Conservation (phyloP, 2,329 filamentous ascomycete genomes). For the Colletotrichum eleusines region DNA sequence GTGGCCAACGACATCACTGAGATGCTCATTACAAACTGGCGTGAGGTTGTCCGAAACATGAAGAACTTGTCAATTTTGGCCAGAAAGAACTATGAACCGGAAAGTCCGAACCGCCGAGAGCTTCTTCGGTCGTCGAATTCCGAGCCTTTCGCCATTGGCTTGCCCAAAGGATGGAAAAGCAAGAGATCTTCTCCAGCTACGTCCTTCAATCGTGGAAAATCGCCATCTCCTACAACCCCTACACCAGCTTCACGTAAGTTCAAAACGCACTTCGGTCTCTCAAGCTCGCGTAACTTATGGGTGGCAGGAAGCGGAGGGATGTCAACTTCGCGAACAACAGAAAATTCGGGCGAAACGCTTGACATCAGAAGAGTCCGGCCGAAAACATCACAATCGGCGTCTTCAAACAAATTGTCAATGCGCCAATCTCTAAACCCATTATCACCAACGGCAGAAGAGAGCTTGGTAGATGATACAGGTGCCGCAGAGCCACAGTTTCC, state of each 20-base stretch:
- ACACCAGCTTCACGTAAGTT: conserved; percentile 47
- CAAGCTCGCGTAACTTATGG: conserved; percentile 28
- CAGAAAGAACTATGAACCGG: conserved; percentile 38
- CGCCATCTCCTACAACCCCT: conserved; percentile 54
- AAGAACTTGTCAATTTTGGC: conserved; percentile 57
- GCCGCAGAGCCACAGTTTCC: neutral
- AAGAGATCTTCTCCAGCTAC: conserved; percentile 39
- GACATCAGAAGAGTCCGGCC: conserved; percentile 40
- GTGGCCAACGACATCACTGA: conserved; percentile 71
- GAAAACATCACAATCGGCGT: conserved; percentile 41
- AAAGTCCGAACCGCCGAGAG: conserved; percentile 34
- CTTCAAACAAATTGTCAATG: conserved; percentile 31
- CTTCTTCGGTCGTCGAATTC: conserved; percentile 56
- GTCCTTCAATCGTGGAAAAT: conserved; percentile 46
- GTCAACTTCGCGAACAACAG: conserved; percentile 11
- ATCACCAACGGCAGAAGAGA: conserved; percentile 50
- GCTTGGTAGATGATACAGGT: conserved; percentile 29
- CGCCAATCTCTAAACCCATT: conserved; percentile 43
- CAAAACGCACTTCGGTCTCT: neutral
- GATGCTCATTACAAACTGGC: conserved; percentile 76
- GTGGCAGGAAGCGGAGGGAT: conserved; percentile 32
- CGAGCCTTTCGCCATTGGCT: conserved; percentile 54
- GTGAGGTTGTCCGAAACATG: conserved; percentile 72
- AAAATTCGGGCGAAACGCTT: conserved; percentile 32
- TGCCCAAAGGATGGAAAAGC: conserved; percentile 53